Base-by-base conservation (phyloP, 345 rosid species). In the Nephelium lappaceum region DNA sequence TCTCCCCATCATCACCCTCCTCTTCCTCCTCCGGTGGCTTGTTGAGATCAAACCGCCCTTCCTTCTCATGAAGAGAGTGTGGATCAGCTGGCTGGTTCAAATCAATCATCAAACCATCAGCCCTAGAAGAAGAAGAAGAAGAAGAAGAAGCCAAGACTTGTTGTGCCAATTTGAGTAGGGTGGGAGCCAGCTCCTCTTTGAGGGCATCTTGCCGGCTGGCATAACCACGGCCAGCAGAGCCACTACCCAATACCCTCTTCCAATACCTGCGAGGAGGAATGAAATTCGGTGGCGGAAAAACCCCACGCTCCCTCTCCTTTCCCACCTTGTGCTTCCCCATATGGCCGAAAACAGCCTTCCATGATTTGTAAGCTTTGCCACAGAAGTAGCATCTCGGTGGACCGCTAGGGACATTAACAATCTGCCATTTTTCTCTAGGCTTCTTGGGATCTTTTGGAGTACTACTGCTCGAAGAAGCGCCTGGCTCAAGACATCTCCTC, bases 271-370 rank as follows among this genome's bases (percentile, higher is more conserved):
- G 41, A 8, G 73, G 64, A 5, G 73, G 81, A 1, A 73, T 67
- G n/a, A 82, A 68, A 0, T 77, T 76, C 0, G 66, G 85, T 4
- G 83, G 89, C 8, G 91, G 91, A 4, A 77, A 84, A 2, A 65
- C 82, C 11, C 84, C 82, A 18, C 77, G 55, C 6, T 4, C 61
- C 72, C 84, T 24, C n/a, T 70, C 79, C 25, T 75, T 49, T 9
- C 68, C 69, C 0, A 74, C 24, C 49, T 62, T 62, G 12, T 88
- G 91, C 8, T 67, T 42, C 51, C 85, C 79, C 77, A 86, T 24
- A 8, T 88, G 91, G 0, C 89, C 88, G 8, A 83, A 84, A 0
- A 86, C 81, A 0, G 79, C 89, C 63, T 84, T 83, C 86, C 85
- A 86, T 0, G 81, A 76, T 39, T 27, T 15, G 23, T 84, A 88